phyloP scores from a whole-genome alignment of 495 filamentous ascomycete genomes.

The Coniosporium apollinis region DNA sequence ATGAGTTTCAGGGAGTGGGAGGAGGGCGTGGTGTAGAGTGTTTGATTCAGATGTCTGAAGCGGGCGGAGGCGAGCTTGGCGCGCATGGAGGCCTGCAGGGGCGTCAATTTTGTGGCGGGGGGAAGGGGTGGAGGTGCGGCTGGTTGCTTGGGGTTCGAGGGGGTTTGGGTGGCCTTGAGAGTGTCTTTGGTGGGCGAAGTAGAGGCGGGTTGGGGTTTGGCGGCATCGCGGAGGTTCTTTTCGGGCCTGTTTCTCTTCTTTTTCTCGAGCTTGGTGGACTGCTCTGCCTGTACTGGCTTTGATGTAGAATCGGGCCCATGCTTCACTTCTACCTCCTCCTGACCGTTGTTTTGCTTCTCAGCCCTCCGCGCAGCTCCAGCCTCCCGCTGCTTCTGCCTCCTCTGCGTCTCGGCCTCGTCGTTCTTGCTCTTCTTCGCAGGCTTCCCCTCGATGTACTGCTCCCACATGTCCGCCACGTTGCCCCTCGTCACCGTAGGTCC shows the following conservation, averaged over 20 bases:
- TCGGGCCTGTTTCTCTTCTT: constrained; percentile 22
- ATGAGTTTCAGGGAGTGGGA: constrained; percentile 62
- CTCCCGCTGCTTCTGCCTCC: constrained; percentile 16
- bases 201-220: constrained; percentile 2
- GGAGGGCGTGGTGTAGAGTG: constrained; percentile 84
- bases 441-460: constrained; percentile 60
- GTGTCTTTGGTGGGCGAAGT: too few species aligned
- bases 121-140: constrained; percentile 21
- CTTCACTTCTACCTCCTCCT: constrained; percentile 8
- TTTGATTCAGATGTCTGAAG: constrained; percentile 94
- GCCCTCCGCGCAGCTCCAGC: constrained; percentile 6
- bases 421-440: background rate
- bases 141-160: constrained; percentile 4
- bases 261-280: constrained; percentile 12
- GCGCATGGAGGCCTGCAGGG: constrained; percentile 83
- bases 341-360: constrained; percentile 12
- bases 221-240: constrained; percentile 9
- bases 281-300: constrained; percentile 6
- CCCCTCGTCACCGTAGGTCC: constrained; percentile 35
- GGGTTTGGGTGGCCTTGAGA: constrained; percentile 4
- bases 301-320: constrained; percentile 6
- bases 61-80: constrained; percentile 83
- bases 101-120: constrained; percentile 48
- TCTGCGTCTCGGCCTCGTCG: constrained; percentile 12
- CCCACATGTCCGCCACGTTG: constrained; percentile 64